phyloP scores from a whole-genome alignment of 2,329 filamentous ascomycete genomes.

The Fusarium napiforme region DNA sequence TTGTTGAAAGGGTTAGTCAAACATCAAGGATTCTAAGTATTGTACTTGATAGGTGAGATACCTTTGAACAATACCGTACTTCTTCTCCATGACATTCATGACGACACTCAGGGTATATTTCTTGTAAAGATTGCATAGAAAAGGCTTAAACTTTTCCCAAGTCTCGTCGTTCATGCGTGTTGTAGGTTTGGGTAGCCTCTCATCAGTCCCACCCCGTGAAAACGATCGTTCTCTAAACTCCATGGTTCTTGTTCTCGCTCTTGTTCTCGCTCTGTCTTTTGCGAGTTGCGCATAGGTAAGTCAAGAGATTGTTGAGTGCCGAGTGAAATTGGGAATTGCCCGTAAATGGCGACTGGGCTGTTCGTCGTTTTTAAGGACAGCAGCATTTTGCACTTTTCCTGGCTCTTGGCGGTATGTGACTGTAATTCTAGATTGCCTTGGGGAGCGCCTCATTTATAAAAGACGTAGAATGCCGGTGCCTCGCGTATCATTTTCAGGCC shows the following conservation, averaged over 20 bases:
- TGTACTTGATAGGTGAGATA: constrained; percentile 16
- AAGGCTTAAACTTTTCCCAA: constrained; percentile 37
- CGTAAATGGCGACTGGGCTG: neutral
- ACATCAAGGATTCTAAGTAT: neutral
- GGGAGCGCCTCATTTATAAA: constrained; percentile 31
- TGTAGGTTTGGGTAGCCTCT: constrained; percentile 31
- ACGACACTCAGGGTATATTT: constrained; percentile 37
- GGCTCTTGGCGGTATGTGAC: neutral
- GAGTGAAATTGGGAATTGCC: neutral
- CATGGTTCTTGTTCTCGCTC: constrained; percentile 9
- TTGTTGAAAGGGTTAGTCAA: neutral
- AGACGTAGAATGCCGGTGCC: constrained; percentile 20
- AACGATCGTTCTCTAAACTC: constrained; percentile 12
- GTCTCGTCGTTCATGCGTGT: constrained; percentile 38
- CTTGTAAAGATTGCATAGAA: constrained; percentile 36
- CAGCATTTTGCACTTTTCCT: constrained; percentile 27
- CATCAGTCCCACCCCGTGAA: constrained; percentile 10
- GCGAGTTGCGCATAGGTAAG: neutral
- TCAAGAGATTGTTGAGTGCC: neutral
- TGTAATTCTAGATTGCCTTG: constrained; percentile 23
- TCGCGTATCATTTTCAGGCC: constrained; percentile 9
- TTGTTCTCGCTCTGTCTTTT: neutral
- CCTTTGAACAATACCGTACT: constrained; percentile 32
- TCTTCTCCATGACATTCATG: constrained; percentile 34
- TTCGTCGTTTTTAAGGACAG: constrained; percentile 16